Base-by-base conservation (phyloP, 2,329 filamentous ascomycete species). In the Cytospora chrysosperma region DNA sequence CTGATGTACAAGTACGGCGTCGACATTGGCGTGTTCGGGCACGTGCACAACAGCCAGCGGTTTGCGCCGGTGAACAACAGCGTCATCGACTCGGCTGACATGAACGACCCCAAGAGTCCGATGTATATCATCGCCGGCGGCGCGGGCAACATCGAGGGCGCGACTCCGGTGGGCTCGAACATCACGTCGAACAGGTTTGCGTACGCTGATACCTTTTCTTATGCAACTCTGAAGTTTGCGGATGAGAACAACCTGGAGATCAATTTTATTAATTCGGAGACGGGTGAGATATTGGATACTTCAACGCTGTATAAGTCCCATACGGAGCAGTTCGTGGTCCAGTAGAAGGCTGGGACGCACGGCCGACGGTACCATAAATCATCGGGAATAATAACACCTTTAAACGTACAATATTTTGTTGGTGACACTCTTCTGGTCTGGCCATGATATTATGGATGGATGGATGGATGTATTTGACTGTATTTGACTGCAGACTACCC, bases 1-100 rank as follows among this genome's bases (percentile, higher is more conserved):
- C 70, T 85, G 3, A 71, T 86, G 8, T 83, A 84, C 72, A 76
- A 78, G 58, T 84, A 85, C 70, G 83, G 82, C 30, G 84, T 87
- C 24, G 84, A 87, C 66, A 71, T 86, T 5, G 83, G 73, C 28
- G 74, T 86, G 8, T 84, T 85, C 67, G 84, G 84, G 2, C 84
- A 87, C 68, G 81, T 84, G 17, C 84, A 86, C 72, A 85, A 84
- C 72, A 80, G 81, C 28, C 82, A 86, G 73, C 79, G 84, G 1
- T 83, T 85, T 67, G 65, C 75, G 69, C 81, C 74, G 28, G 71
- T 75, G 2, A 72, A 72, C 70, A 75, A 78, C 63, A 68, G 70
- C 66, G 70, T 69, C 0, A 71, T 70, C 0, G 78, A 81, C 60
- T 65, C 75, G 0, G 71, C 69, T 0, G 78, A 77, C 3, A 67